Conservation (phyloP, 179 eudicot species). For the Carnegiea gigantea region DNA sequence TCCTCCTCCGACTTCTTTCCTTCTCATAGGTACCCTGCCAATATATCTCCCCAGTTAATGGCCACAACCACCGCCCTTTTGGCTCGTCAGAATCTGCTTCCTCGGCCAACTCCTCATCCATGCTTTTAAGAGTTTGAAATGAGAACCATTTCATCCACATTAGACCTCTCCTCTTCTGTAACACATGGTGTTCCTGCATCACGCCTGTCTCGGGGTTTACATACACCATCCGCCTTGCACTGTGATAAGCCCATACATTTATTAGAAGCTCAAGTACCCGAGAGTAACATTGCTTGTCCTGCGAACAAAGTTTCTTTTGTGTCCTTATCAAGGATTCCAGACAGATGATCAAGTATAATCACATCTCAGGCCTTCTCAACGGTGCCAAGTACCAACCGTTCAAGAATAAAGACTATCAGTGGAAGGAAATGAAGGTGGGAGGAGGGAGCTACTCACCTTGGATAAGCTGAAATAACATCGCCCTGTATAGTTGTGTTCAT, state of each 20-base stretch:
- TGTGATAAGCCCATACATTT: slow-evolving; percentile 91
- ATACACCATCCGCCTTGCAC: slow-evolving; percentile 75
- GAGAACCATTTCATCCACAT: slow-evolving; percentile 94
- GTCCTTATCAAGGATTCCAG: background rate
- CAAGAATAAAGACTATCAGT: no score
- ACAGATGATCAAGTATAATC: background rate
- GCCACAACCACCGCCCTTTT: slow-evolving; percentile 76
- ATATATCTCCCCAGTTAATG: slow-evolving; percentile 76
- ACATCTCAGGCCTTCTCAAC: background rate
- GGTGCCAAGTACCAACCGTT: no score
- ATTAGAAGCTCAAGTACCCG: slow-evolving; percentile 81
- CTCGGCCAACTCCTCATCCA: slow-evolving; percentile 93
- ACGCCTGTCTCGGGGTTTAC: slow-evolving; percentile 64
- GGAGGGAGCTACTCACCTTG: slow-evolving; percentile 44
- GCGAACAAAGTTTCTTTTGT: slow-evolving; percentile 18
- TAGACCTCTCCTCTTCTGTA: slow-evolving; percentile 57
- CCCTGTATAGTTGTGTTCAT: slow-evolving; percentile 58
- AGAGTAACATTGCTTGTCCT: slow-evolving; percentile 94
- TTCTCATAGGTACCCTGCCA: slow-evolving; percentile 75
- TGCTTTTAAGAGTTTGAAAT: slow-evolving; percentile 55
- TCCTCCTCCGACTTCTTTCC: slow-evolving; percentile 49
- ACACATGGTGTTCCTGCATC: slow-evolving; percentile 68
- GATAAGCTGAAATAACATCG: slow-evolving; percentile 65
- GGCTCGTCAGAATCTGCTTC: slow-evolving; percentile 62
- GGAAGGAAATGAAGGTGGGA: background rate